These are phyloP conservation scores for Colletotrichum orchidophilum DNA, from an alignment of 2,329 filamentous ascomycete genomes.

Conservation along the genomic window DNA sequence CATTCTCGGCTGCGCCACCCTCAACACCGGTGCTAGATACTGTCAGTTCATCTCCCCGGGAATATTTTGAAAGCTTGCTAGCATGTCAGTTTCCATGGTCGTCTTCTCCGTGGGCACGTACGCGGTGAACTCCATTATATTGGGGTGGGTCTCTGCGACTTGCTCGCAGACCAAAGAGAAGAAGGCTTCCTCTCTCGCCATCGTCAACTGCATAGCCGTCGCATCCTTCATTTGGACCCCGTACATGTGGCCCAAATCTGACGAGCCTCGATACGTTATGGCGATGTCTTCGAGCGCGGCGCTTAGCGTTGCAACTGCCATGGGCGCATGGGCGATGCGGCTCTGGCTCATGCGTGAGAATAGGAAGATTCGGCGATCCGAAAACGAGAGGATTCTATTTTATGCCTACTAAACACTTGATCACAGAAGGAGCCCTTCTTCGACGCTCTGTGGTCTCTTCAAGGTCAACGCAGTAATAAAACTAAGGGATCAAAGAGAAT, in stretches of 20 bases:
- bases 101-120: conserved; percentile 43
- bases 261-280: conserved; percentile 38
- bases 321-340: conserved; percentile 34
- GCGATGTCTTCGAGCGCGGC: conserved; percentile 41
- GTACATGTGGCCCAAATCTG: conserved; percentile 44
- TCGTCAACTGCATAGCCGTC: conserved; percentile 38
- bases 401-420: conserved; percentile 34
- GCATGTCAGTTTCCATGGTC: conserved; percentile 37
- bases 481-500: no score
- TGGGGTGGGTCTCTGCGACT: conserved; percentile 47
- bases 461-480: no score
- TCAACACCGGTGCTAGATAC: conserved; percentile 40
- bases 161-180: conserved; percentile 52
- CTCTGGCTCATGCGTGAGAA: conserved; percentile 36
- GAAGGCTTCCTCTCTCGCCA: conserved; percentile 47
- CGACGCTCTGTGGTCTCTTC: no score
- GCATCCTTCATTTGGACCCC: conserved; percentile 36
- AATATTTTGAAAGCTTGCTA: not conserved
- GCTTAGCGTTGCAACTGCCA: conserved; percentile 31
- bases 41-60: not conserved
- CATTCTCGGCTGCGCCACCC: conserved; percentile 41
- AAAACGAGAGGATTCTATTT: conserved; percentile 34
- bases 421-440: no score
- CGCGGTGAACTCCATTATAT: conserved; percentile 47
- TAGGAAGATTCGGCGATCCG: conserved; percentile 36